Evolutionary conservation across 1,284 basidiomycete genomes (phyloP), one percentile per base, ranked within the genome.

Genomic region (Tremellales sp.): DNA sequence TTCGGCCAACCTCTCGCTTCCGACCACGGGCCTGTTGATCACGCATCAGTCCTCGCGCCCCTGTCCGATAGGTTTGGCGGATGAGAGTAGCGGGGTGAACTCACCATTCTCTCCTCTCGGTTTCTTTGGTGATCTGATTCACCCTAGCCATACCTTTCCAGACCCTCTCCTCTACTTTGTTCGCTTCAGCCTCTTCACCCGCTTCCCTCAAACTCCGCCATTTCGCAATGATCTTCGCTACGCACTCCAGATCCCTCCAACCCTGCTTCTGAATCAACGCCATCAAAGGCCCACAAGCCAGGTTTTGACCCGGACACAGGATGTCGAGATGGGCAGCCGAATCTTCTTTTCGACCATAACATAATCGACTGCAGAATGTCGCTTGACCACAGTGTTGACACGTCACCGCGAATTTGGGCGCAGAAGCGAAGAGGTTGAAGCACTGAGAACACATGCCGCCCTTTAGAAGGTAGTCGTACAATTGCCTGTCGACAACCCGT

Each of bases 291-390:
- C 75, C 69, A 2, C 80, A 82, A 4, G 80, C 81, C 0, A 86
- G 85, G 62, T 91, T 93, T 48, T 83, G 81, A 1, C 81, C 77
- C 1, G 82, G 77, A 61, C 89, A 93, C 8, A 93, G 76, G 2
- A 92, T 74, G 0, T 83, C 80, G 56, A 90, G 88, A 7, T 80
- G 80, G 47, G 78, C 79, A 0, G 77, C 78, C 4, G 62, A 56
- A 0, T 81, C 80, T 17, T 84, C 80, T 1, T 62, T 53, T 46
- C 63, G 58, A 6, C 79, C 68, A 13, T 82, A 78, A 65, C 89
- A 92, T 1, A 87, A 78, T 3, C 85, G 80, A 56, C 82, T 87
- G 75, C 89, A 92, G 75, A 89, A 93, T 35, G 81, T 76, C 7
- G 82, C 80, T 12, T 80, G 76, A 60, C 48, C 26, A 50, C 70